Evolutionary conservation across 1,139 yeast genomes (phyloP), one percentile per base, ranked within the genome.

Genomic region (Saccharomyces pastorianus): DNA sequence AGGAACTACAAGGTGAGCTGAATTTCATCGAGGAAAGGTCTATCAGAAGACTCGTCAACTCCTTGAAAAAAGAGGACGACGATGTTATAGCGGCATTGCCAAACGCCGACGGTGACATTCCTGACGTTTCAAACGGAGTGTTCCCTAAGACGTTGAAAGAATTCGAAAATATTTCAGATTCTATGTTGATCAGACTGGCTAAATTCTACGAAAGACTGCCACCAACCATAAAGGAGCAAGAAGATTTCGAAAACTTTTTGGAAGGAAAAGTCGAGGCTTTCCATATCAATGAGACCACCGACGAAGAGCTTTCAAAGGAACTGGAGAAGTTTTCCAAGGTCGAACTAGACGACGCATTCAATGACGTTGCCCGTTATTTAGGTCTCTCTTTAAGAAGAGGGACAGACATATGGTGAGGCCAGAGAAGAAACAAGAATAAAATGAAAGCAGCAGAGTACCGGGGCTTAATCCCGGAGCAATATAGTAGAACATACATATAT

Each of bases 1-100:
- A 90, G 6, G 98, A 91, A 68, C 73, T 91, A 56, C 97, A 90
- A 70, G 85, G 87, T 5, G 97, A 91, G 71, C 76, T 91, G 63
- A 95, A 88, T 53, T 73, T 74, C 14, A 70, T 85, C 34, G 95
- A 86, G 64, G 86, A 84, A 55, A 76, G 91, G 59, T 76, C 83
- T 13, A 78, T 83, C 50, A 76, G 82, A 60, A 75, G 95, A 64
- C 71, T 81, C 11, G 75, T 77, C 61, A 85, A 85, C 62, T 66
- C 75, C 1, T 75, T 73, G 50, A 74, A 76, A 56, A 69, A 70
- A 7, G 72, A 70, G 4, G 67, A 69, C 14, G 63, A 63, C 4
- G 83, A 79, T 47, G 56, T 66, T 3, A 63, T 84, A 32, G 81
- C 82, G 0, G 80, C 85, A 5, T 65, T 84, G 53, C 81, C 87